Evolutionary conservation across 176 grass and related monocot species (phyloP).

Genomic region (Aegilops speltoides): DNA sequence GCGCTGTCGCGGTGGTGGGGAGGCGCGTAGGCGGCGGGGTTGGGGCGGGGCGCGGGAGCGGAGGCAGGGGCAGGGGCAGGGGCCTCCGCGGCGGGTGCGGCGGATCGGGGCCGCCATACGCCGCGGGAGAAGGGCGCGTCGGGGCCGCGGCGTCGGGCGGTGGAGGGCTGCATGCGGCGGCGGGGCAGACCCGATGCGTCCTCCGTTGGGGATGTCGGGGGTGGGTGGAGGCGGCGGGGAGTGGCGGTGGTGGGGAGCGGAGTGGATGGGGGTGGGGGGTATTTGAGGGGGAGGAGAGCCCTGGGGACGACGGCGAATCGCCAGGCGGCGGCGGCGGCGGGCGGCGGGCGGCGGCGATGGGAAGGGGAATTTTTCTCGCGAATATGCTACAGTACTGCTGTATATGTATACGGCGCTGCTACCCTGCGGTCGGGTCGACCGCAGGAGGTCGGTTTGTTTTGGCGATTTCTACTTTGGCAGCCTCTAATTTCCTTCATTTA

Average conservation of each 20-base stretch:
- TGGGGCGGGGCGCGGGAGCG: no score
- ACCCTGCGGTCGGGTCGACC: no score
- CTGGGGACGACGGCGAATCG: no score
- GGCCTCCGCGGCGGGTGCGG: no score
- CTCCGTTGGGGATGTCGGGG: slow-evolving; percentile 1
- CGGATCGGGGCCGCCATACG: slow-evolving; percentile 56
- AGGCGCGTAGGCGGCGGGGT: background rate
- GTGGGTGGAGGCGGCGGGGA: background rate
- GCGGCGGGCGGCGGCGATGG: background rate
- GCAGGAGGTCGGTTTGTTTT: background rate
- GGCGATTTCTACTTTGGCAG: background rate
- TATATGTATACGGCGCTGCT: background rate
- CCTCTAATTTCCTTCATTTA: background rate
- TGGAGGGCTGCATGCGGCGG: slow-evolving; percentile 28
- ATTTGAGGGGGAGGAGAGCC: no score
- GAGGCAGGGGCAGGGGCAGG: background rate
- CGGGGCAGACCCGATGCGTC: slow-evolving; percentile 9
- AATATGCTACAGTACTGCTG: background rate
- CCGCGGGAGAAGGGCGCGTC: slow-evolving; percentile 20
- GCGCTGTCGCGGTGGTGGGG: background rate
- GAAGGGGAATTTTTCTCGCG: background rate
- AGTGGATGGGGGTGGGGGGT: background rate
- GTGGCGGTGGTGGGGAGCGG: background rate
- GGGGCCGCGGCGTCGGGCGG: slow-evolving; percentile 39
- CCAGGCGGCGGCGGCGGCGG: no score